Evolutionary conservation across 1,284 basidiomycete species (phyloP), one percentile per base, ranked within the genome.

Genomic region (Ceratobasidium sp.): DNA sequence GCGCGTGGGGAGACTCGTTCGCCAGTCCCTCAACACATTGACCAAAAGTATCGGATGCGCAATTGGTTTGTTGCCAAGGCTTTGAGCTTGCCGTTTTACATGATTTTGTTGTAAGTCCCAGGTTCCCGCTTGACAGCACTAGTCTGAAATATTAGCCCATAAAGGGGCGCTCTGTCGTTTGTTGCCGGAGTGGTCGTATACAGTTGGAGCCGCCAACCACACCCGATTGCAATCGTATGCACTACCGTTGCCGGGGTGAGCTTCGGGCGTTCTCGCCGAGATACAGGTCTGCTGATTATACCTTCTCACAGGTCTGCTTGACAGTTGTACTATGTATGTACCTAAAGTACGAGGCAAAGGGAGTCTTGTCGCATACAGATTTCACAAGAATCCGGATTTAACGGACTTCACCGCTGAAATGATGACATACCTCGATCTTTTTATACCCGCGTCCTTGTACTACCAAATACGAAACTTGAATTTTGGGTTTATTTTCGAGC

Each of bases 291-390:
- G 48, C 46, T 53, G 37, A 49, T 31, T 16, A 2, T n/a, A 6
- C 51, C 22, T n/a, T 34, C 16, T 37, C 41, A 27, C 22, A 69
- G 65, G 16, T 69, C 48, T 69, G 65, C 24, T 13, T 49, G 22
- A 14, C n/a, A 41, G 65, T 69, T 41, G 46, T 69, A 5, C 24
- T 69, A 24, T 49, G 65, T 27, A 69, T 69, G 65, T 69, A 69
- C 53, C 37, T 69, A 29, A 56, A 69, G 31, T 58, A 56, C 34
- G 65, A 69, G 24, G 51, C 65, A 37, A 69, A 69, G 31, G 65
- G 65, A 1, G 65, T 69, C 24, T 43, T 69, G 27, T 37, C 51
- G 31, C 53, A 69, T 69, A 69, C 39, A n/a, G 43, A 58, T 39
- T 69, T 69, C 19, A 69, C 65, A 2, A 37, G 65, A 22, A 51